phyloP scores from a whole-genome alignment of 1,284 basidiomycete genomes.

The Microbotryum lychnidis-dioicae region DNA sequence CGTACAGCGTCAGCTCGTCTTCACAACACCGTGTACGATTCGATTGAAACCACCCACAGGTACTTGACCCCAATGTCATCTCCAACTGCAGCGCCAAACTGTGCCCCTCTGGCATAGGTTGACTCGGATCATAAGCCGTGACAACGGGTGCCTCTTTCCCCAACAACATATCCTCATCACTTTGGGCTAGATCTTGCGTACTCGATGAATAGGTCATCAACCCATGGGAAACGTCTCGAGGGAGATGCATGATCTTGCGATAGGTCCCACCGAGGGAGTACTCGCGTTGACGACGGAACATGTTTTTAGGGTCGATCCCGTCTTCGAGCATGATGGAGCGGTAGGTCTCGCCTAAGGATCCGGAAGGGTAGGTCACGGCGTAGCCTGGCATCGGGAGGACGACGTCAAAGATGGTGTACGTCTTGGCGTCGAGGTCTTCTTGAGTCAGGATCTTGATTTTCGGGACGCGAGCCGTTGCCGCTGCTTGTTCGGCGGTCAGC shows the following conservation, averaged over 20 bases:
- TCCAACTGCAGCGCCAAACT: constrained; percentile 77
- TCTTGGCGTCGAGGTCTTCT: constrained; percentile 56
- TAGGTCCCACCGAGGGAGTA: constrained; percentile 62
- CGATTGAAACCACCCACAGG: constrained; percentile 48
- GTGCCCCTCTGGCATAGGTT: constrained; percentile 41
- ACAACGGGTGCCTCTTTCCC: constrained; percentile 60
- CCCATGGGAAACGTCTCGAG: constrained; percentile 68
- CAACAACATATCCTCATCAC: constrained; percentile 86
- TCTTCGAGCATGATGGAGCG: constrained; percentile 69
- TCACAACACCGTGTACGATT: background rate
- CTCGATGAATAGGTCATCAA: constrained; percentile 86
- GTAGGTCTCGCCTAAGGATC: constrained; percentile 78
- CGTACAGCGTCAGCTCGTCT: background rate
- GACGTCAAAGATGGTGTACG: constrained; percentile 83
- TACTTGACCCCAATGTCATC: constrained; percentile 70
- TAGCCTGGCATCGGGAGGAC: constrained; percentile 91
- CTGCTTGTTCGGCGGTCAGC: constrained; percentile 2
- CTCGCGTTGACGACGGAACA: constrained; percentile 69
- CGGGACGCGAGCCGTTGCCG: constrained; percentile 37
- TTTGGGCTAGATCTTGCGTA: constrained; percentile 78
- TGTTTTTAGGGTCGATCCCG: constrained; percentile 77
- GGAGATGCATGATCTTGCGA: constrained; percentile 78
- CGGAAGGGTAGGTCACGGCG: constrained; percentile 83
- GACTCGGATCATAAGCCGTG: background rate
- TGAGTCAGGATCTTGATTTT: constrained; percentile 67